Base-by-base conservation (phyloP, 768 basidiomycete species). In the Tylopilus rubrobrunneus region DNA sequence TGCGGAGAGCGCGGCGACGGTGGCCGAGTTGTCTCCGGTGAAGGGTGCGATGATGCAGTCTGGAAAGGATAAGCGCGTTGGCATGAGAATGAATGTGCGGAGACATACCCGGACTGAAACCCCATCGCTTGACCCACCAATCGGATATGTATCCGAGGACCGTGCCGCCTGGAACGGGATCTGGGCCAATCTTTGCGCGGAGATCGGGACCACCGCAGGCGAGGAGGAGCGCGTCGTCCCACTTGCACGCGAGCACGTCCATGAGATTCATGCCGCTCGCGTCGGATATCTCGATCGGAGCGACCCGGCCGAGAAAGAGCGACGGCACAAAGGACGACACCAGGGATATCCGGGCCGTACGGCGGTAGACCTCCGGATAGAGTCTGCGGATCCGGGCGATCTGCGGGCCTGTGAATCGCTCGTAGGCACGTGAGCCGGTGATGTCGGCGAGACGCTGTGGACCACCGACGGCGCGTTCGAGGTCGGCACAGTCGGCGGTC, bases 181-280 rank as follows among this genome's bases (percentile, higher is more conserved):
- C 43, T 27, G 53, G 53, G 4, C 53, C 53, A 1, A 55, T 17
- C 25, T 55, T 55, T n/a, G 49, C 31, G 31, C 53, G 43, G 23
- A 53, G 50, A 2, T 52, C 21, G 2, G 53, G 43, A 3, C 53
- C 53, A 19, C 49, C 53, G 19, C 53, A 55, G 1, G 29, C 43
- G 12, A 23, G 33, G 27, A 53, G 34, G 1, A 54, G 9, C 3
- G 19, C 3, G 2, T 46, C 21, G 55, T 42, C 29, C 45, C 45
- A 56, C 39, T 40, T 36, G 45, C 19, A 28, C 7, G 44, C 28
- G 39, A 55, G n/a, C 7, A 53, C 17, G 9, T 47, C 9, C 55
- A 56, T 56, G 51, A 55, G 54, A 17, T 55, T 55, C 51, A 55
- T 53, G 14, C 51, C 53, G 31, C 55, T 55, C 5, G 46, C 42